These are phyloP conservation scores for Aspergillus awamori DNA, from an alignment of 2,329 filamentous ascomycete genomes.

Conservation along the genomic window DNA sequence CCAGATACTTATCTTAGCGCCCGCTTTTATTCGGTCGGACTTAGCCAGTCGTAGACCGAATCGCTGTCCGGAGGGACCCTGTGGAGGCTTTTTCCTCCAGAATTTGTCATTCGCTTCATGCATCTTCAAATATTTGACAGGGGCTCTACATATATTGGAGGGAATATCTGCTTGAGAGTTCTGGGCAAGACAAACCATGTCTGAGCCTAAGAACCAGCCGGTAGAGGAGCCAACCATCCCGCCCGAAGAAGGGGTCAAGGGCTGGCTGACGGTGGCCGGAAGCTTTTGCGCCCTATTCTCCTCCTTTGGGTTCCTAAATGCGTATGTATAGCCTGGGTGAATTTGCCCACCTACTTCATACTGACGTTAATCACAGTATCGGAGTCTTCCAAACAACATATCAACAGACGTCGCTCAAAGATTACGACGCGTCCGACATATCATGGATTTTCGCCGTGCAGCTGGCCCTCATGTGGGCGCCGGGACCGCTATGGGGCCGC, in stretches of 20 bases:
- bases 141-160: background rate
- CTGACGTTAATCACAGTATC: conserved; percentile 25
- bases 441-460: conserved; percentile 52
- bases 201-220: background rate
- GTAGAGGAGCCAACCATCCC: conserved; percentile 1
- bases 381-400: conserved; percentile 53
- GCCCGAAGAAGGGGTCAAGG: conserved; percentile 37
- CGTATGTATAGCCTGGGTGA: background rate
- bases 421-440: conserved; percentile 45
- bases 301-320: conserved; percentile 8
- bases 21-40: background rate
- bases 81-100: background rate
- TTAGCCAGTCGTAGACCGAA: conserved; percentile 1
- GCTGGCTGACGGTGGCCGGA: conserved; percentile 46
- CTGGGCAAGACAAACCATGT: background rate
- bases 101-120: background rate
- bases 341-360: background rate
- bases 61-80: background rate
- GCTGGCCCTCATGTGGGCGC: conserved; percentile 45
- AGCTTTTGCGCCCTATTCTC: conserved; percentile 28
- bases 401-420: conserved; percentile 43
- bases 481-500: conserved; percentile 26
- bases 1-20: background rate
- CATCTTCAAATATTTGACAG: background rate
- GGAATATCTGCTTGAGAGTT: background rate